phyloP scores from a whole-genome alignment of 371 early-diverging fungal species.

The Mucor racemosus region DNA sequence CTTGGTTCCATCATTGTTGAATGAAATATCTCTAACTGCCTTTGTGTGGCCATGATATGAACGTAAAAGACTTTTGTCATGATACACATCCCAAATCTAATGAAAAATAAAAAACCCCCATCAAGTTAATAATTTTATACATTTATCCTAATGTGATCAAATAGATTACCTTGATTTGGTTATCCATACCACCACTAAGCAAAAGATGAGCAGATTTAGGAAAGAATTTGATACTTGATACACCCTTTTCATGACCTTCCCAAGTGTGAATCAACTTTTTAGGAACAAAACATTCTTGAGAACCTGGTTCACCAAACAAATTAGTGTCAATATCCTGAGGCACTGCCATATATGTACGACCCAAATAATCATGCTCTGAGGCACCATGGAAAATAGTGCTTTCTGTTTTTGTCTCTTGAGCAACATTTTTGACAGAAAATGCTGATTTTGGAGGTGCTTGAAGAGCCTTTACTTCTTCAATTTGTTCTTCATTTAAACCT shows the following conservation, averaged over 20 bases:
- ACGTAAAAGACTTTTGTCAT: conserved; percentile 81
- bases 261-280: conserved; percentile 89
- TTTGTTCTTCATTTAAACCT: conserved; percentile 66
- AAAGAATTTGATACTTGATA: conserved; percentile 88
- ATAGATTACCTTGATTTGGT: conserved; percentile 77
- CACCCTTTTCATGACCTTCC: conserved; percentile 93
- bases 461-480: conserved; percentile 29
- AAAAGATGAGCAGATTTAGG: conserved; percentile 92
- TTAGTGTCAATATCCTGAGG: conserved; percentile 86
- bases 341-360: conserved; percentile 93
- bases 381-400: conserved; percentile 79
- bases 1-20: conserved; percentile 81
- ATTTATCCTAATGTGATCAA: background rate
- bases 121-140: background rate
- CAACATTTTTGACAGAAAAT: conserved; percentile 35
- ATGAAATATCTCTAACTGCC: conserved; percentile 91
- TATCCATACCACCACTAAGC: conserved; percentile 91
- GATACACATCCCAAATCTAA: conserved; percentile 93
- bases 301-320: conserved; percentile 74
- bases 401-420: conserved; percentile 60
- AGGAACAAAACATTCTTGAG: conserved; percentile 85
- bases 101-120: background rate
- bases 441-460: conserved; percentile 27
- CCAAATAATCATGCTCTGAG: conserved; percentile 86
- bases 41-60: conserved; percentile 92